Percentiles rank a stretch among this genome's conserved stretches.
Evolutionary conservation across 2,329 filamentous ascomycete species (phyloP).

Genomic region (Tolypocladium album): DNA sequence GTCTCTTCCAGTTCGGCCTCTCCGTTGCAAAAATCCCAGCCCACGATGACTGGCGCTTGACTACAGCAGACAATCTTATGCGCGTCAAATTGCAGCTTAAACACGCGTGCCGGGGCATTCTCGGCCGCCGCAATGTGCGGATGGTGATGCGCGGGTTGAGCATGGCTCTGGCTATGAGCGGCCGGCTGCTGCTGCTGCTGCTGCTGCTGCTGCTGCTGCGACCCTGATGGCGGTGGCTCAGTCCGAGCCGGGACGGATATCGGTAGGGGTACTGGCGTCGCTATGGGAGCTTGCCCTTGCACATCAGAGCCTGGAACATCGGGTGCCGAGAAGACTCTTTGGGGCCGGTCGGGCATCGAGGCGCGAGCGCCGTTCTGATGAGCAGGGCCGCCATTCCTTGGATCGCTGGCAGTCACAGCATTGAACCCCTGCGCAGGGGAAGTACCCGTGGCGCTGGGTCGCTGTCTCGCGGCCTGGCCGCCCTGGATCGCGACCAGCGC

Average conservation of each 20-base stretch:
- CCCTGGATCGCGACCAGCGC: conserved; percentile 35
- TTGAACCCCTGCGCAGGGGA: neutral
- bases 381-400: neutral
- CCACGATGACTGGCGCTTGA: conserved; percentile 83
- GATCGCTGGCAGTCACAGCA: neutral
- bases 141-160: conserved; percentile 19
- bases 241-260: conserved; percentile 9
- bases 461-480: conserved; percentile 23
- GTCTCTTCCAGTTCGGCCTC: conserved; percentile 72
- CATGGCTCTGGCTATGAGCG: conserved; percentile 2
- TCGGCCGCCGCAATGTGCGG: conserved; percentile 36
- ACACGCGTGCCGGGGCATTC: conserved; percentile 54
- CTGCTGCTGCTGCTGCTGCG: conserved; percentile 3
- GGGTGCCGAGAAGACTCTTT: neutral
- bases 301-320: neutral
- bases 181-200: conserved; percentile 1
- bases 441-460: neutral
- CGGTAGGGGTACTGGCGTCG: neutral
- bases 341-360: neutral
- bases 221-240: conserved; percentile 1
- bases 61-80: conserved; percentile 89
- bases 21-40: conserved; percentile 93
- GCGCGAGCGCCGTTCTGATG: neutral
- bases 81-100: conserved; percentile 95
- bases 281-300: neutral